Conservation (phyloP, 2,329 filamentous ascomycete genomes). For the Onygenales sp. region DNA sequence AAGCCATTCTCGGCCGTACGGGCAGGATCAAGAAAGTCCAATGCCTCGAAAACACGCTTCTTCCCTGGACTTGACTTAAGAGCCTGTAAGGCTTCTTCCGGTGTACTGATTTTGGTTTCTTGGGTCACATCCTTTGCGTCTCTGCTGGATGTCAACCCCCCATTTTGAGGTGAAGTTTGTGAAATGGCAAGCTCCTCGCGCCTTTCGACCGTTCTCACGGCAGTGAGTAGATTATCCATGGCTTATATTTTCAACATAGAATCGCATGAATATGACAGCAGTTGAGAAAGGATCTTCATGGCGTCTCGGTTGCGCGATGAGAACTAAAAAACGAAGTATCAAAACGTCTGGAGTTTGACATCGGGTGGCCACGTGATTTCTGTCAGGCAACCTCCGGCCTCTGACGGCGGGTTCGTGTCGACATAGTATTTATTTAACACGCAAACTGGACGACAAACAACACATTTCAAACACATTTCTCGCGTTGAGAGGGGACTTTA, state of each 20-base stretch:
- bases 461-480: not conserved
- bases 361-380: not conserved
- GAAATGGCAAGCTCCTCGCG: not conserved
- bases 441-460: not conserved
- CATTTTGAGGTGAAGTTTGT: not conserved
- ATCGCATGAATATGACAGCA: not conserved
- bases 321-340: not conserved
- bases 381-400: not conserved
- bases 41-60: slow-evolving; percentile 20
- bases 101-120: slow-evolving; percentile 5
- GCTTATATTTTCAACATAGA: not conserved
- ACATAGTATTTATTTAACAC: too few species aligned
- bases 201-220: slow-evolving; percentile 25
- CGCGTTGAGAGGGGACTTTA: not conserved
- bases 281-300: too few species aligned
- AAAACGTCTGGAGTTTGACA: not conserved
- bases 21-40: slow-evolving; percentile 28
- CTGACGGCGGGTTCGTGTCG: too few species aligned
- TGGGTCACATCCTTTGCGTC: not conserved
- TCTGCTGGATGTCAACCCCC: not conserved
- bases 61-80: slow-evolving; percentile 32
- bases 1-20: slow-evolving; percentile 29
- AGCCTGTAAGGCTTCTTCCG: slow-evolving; percentile 24
- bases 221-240: slow-evolving; percentile 32
- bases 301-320: too few species aligned